Evolutionary conservation across 805 yeast species (phyloP).

Genomic region (Candida insectorum): DNA sequence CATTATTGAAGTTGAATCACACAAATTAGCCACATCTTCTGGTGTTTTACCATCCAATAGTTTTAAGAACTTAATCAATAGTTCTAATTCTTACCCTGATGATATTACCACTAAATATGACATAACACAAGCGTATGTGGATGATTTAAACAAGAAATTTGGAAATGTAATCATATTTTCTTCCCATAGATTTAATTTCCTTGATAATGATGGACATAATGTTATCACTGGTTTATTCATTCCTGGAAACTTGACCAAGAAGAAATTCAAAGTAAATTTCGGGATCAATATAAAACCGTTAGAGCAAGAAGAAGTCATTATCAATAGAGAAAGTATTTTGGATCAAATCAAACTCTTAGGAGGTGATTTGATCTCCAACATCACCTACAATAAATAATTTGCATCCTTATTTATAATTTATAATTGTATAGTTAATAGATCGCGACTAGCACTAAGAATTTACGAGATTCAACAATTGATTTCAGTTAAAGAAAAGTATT

Average conservation of each 20-base stretch:
- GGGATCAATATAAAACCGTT: conserved; percentile 72
- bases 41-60: conserved; percentile 55
- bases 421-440: background rate
- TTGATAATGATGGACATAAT: conserved; percentile 51
- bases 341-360: conserved; percentile 69
- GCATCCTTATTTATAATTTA: background rate
- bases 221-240: conserved; percentile 80
- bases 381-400: conserved; percentile 1
- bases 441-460: too few relatives aligned
- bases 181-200: conserved; percentile 50
- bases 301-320: conserved; percentile 48
- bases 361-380: conserved; percentile 49
- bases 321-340: conserved; percentile 71
- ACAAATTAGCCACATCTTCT: conserved; percentile 41
- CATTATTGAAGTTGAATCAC: conserved; percentile 55
- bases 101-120: conserved; percentile 52
- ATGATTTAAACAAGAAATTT: conserved; percentile 61
- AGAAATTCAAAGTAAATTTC: conserved; percentile 74
- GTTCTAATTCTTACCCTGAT: conserved; percentile 41
- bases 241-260: conserved; percentile 56
- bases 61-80: conserved; percentile 58
- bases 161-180: conserved; percentile 71
- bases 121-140: conserved; percentile 55
- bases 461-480: too few relatives aligned
- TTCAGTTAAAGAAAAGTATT: too few relatives aligned